A percentile compares a stretch with the other conserved stretches of the same genome.
Conservation (phyloP, 495 filamentous ascomycete species). For the Penicillium cataractarum region DNA sequence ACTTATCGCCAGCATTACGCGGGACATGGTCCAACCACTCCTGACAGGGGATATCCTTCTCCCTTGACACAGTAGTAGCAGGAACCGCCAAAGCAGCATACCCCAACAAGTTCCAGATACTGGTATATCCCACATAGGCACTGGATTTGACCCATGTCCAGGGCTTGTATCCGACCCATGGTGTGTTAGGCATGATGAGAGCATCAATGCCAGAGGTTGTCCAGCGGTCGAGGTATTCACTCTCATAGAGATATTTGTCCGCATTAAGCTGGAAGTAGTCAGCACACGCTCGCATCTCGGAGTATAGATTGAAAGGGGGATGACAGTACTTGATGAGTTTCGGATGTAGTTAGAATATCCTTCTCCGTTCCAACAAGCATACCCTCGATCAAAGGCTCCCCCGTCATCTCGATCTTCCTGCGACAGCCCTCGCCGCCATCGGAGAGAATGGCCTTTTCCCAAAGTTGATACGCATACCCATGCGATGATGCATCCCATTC, state of each 20-base stretch:
- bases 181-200: constrained; percentile 61
- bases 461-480: constrained; percentile 36
- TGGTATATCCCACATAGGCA: constrained; percentile 65
- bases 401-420: constrained; percentile 52
- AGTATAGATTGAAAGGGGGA: background rate
- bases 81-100: constrained; percentile 65
- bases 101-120: constrained; percentile 70
- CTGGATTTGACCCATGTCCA: constrained; percentile 53
- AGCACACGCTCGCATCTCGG: background rate
- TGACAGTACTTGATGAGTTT: constrained; percentile 28
- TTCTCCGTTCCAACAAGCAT: constrained; percentile 45
- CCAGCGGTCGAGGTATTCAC: constrained; percentile 54
- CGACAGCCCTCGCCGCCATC: constrained; percentile 61
- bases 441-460: constrained; percentile 57
- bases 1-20: constrained; percentile 47
- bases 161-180: constrained; percentile 57
- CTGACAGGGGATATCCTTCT: constrained; percentile 31
- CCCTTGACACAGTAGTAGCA: constrained; percentile 40
- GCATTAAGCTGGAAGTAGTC: constrained; percentile 31
- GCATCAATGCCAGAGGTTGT: constrained; percentile 62
- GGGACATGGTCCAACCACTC: constrained; percentile 39
- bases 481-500: constrained; percentile 46
- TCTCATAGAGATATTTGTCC: constrained; percentile 39
- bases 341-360: constrained; percentile 34
- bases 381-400: constrained; percentile 59